A percentile compares a stretch with the other conserved stretches of the same genome.
phyloP scores from a whole-genome alignment of 345 rosid genomes.

The Pseudoturritis turrita region DNA sequence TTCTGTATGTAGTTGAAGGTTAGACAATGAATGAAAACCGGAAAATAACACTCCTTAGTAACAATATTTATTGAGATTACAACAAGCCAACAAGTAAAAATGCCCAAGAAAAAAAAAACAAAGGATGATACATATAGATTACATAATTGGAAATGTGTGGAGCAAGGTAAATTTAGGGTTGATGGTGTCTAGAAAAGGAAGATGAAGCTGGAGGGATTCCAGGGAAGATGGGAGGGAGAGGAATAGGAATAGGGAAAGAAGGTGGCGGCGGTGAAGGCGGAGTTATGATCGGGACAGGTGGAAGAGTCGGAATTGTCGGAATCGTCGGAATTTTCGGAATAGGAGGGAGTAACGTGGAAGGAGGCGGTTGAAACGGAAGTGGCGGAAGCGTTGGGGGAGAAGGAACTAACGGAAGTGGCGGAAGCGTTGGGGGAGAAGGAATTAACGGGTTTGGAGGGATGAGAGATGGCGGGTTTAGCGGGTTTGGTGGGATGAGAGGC shows the following conservation, averaged over 20 bases:
- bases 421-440: slow-evolving; percentile 51
- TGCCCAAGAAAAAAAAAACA: background rate
- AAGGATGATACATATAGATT: slow-evolving; percentile 12
- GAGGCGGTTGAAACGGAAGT: slow-evolving; percentile 30
- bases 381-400: slow-evolving; percentile 36
- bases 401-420: slow-evolving; percentile 45
- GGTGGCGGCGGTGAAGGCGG: slow-evolving; percentile 38
- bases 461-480: slow-evolving; percentile 27
- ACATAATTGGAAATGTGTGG: background rate
- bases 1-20: background rate
- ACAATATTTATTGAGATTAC: slow-evolving; percentile 11
- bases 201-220: slow-evolving; percentile 43
- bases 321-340: slow-evolving; percentile 28
- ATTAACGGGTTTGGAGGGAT: slow-evolving; percentile 26
- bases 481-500: slow-evolving; percentile 31
- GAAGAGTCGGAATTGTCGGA: slow-evolving; percentile 29
- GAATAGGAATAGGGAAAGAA: slow-evolving; percentile 13
- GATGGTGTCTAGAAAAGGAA: slow-evolving; percentile 24
- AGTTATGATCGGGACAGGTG: slow-evolving; percentile 14
- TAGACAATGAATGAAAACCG: background rate
- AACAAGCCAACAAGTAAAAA: slow-evolving; percentile 12
- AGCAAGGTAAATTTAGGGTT: slow-evolving; percentile 1
- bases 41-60: background rate
- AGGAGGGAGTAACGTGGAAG: slow-evolving; percentile 31
- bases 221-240: slow-evolving; percentile 29